Evolutionary conservation across 768 basidiomycete genomes (phyloP).

Genomic region (Auriscalpium microsporum): DNA sequence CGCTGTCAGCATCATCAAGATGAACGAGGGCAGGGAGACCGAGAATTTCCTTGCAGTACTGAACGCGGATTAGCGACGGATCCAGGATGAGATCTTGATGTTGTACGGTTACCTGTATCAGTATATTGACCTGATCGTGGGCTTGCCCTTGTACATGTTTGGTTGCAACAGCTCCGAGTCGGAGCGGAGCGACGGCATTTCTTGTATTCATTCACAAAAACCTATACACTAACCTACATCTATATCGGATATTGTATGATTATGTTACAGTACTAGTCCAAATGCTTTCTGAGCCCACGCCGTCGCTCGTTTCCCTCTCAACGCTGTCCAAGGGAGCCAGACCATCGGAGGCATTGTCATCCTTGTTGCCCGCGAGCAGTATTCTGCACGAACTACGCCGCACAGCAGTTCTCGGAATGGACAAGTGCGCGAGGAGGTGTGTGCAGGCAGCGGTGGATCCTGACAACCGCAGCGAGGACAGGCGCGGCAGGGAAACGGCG

Average conservation of each 20-base stretch:
- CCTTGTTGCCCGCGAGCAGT: too few relatives aligned
- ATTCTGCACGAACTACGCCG: background rate
- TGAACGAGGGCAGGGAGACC: slow-evolving; percentile 47
- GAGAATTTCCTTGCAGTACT: slow-evolving; percentile 29
- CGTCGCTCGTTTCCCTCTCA: too few relatives aligned
- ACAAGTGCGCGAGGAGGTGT: background rate
- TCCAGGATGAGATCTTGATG: background rate
- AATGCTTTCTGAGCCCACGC: too few relatives aligned
- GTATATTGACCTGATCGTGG: too few relatives aligned
- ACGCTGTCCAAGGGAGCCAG: too few relatives aligned
- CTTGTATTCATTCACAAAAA: background rate
- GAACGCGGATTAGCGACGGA: too few relatives aligned
- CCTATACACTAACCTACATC: too few relatives aligned
- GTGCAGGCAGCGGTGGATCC: background rate
- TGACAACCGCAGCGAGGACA: background rate
- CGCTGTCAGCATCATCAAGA: slow-evolving; percentile 38
- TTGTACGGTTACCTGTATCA: too few relatives aligned
- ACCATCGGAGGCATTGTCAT: too few relatives aligned
- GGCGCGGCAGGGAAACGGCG: background rate
- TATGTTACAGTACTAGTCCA: background rate
- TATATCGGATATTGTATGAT: background rate
- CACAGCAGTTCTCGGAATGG: background rate
- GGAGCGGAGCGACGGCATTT: too few relatives aligned
- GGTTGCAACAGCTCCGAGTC: too few relatives aligned
- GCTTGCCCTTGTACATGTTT: too few relatives aligned